phyloP scores from a whole-genome alignment of 2,329 filamentous ascomycete genomes.

The Fusarium virguliforme region DNA sequence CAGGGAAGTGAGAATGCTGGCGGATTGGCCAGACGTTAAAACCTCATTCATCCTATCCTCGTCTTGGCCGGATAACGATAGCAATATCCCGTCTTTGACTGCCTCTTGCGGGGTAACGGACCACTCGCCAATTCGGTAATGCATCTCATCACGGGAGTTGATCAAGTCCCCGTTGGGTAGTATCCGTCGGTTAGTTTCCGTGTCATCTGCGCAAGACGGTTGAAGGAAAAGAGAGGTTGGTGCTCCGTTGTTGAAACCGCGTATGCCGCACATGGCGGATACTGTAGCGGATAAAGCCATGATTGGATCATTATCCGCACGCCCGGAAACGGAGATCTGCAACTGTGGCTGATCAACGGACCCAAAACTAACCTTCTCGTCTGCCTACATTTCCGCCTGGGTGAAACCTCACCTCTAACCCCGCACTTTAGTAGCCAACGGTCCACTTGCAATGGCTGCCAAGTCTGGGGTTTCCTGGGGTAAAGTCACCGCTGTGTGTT shows the following conservation, averaged over 20 bases:
- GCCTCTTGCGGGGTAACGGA: constrained; percentile 4
- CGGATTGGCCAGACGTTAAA: constrained; percentile 6
- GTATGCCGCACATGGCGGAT: constrained; percentile 6
- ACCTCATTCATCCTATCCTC: not conserved
- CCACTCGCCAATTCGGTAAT: constrained; percentile 1
- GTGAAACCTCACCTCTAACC: constrained; percentile 36
- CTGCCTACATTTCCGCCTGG: constrained; percentile 34
- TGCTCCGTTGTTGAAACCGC: not conserved
- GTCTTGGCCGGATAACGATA: constrained; percentile 10
- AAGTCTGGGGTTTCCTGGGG: constrained; percentile 46
- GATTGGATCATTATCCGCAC: constrained; percentile 39
- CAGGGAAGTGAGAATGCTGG: not conserved
- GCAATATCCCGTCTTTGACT: not conserved
- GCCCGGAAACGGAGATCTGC: not conserved
- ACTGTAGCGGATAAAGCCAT: constrained; percentile 28
- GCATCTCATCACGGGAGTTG: not conserved
- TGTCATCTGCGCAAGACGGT: constrained; percentile 15
- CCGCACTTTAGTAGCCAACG: constrained; percentile 36
- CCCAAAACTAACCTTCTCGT: constrained; percentile 7
- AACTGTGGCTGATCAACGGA: constrained; percentile 8
- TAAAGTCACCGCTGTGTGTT: constrained; percentile 17
- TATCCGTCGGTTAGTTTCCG: constrained; percentile 26
- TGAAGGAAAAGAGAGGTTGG: constrained; percentile 28
- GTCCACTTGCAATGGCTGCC: constrained; percentile 31
- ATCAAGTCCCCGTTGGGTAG: constrained; percentile 4